Evolutionary conservation across 257 asterid species (phyloP), one percentile per base, ranked within the genome.

Genomic region (Cordia subcordata): DNA sequence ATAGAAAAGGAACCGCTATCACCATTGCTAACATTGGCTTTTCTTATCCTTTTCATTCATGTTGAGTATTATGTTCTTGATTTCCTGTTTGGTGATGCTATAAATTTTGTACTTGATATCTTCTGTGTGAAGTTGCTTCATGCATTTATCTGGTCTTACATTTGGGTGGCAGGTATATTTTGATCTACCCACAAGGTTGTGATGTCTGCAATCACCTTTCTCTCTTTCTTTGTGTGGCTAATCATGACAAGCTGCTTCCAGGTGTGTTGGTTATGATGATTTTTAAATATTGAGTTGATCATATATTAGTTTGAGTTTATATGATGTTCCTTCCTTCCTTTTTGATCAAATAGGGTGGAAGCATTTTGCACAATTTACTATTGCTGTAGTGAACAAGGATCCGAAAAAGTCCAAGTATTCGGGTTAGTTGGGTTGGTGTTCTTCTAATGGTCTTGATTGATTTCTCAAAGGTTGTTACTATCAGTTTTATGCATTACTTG

Each of bases 201-300:
- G 98, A 91, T 72, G 98, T 85, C 60, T 79, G 90, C 85, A 88
- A 91, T 76, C 96, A 91, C 73, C 92, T 88, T 57, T 91, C 98
- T 15, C 75, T 91, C 81, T 91, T 91, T 82, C 92, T 91, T 42
- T 91, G 98, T 63, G 98, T 91, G 68, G 98, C 98, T 38, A 84
- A 88, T 80, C 98, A 91, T 74, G 96, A 91, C 77, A 85, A 91
- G 81, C 98, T 91, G 79, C 94, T 85, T 61, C 98, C 96, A 61
- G 98, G 98, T 85, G 62, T 8, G 57, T 53, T 53, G 35, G 8
- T 53, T 53, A 53, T 22, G 38, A 53, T 53, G 38, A 27, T 53
- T 11, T 53, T 53, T 20, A 12, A 1, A 38, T 13, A 27, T 22
- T 57, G 55, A 27, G 64, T 51, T 49, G 10, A n/a, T 9, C 5